Base-by-base conservation (phyloP, 306 rosid species). In the Cicer yamashitae region DNA sequence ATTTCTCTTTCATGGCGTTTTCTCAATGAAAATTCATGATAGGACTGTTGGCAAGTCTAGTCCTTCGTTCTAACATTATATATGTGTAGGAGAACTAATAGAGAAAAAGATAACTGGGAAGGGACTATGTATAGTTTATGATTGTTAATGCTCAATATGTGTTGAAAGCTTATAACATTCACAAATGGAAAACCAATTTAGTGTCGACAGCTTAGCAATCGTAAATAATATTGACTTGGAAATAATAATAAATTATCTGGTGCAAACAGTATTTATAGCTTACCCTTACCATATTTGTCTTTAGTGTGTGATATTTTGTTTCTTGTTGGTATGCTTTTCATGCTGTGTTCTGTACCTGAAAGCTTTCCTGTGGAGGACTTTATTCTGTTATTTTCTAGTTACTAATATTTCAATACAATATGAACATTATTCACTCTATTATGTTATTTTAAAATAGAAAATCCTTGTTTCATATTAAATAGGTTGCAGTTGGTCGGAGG, bases 401-500 rank as follows among this genome's bases (percentile, higher is more conserved):
- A 38, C 51, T 70, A 12, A 67, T 67, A 67, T 14, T 68, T 45
- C 14, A 46, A 39, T 73, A n/a, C 18, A 48, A 34, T 56, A 10
- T 43, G 40, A 64, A 57, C 48, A 14, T 12, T 59, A 60, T 41
- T 56, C 18, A 14, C 37, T 53, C 52, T 69, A 12, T 57, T 39
- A n/a, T 54, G 41, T 52, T 56, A 44, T 61, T 77, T 68, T n/a
- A 14, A 59, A 48, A 30, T 59, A 6, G 52, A 53, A 51, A 84
- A 51, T 47, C 30, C 18, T 38, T 58, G n/a, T 70, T 76, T 78
- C 22, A 25, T 78, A 44, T 74, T 50, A 47, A 43, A 67, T 82
- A 96, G 99, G 98, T 90, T 75, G 96, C 96, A 51, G 85, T 96
- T 73, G 93, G 98, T 18, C 86, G 89, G 85, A 90, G 91, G 88